Evolutionary conservation across 768 basidiomycete species (phyloP), one percentile per base, ranked within the genome.

Genomic region (Solioccasus polychromus): DNA sequence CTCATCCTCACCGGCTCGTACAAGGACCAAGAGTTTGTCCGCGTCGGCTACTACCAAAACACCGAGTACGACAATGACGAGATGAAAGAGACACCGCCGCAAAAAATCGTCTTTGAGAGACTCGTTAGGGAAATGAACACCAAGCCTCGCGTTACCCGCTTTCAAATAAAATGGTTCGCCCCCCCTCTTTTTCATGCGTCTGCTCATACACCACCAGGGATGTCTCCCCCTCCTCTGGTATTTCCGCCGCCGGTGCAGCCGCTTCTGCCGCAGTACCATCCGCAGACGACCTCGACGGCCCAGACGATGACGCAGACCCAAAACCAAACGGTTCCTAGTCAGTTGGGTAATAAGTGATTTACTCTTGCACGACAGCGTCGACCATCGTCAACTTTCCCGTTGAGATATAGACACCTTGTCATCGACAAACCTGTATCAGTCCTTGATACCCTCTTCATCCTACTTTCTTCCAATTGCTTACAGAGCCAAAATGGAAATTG

Each of bases 1-100:
- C 85, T 98, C 62, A 97, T 99, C 58, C 79, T 99, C 41, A 98
- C 94, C 0, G 96, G 92, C 7, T 90, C 89, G 10, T 99, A 98
- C 68, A 82, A 84, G 30, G 95, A 97, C 41, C 94, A 96, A 60
- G 96, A 98, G 65, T 99, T 99, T 60, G 95, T 99, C n/a, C 83
- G 95, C 36, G 94, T 99, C 22, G 96, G 96, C 7, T 98, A 99
- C 65, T 99, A 99, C 67, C 96, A 98, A 69, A 94, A 98, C 62
- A 97, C 94, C 20, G 95, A 98, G 67, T 98, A 97, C 61, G 95
- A 96, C 65, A 91, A 88, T 57, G 89, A 92, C 42, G 92, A 91
- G 68, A 84, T 94, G 83, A 87, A 83, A 63, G 78, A 83, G 60
- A 77, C 68, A 12, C 86, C 83, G 14, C 85, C 89, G 8, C 73